Evolutionary conservation across 2,329 filamentous ascomycete species (phyloP).

Genomic region (Cercospora janseana): DNA sequence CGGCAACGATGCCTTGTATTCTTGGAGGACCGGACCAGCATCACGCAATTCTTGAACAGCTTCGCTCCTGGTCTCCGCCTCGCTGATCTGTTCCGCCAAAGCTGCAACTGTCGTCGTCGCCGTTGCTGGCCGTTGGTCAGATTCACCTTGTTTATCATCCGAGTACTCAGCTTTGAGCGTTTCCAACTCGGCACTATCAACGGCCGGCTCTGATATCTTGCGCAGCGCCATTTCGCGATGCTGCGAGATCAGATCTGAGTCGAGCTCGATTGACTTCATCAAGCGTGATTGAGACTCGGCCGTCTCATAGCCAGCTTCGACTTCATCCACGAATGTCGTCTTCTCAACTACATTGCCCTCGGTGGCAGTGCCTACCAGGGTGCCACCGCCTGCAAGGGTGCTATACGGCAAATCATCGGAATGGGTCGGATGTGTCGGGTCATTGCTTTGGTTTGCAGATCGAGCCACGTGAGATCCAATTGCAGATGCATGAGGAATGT

Average conservation of each 20-base stretch:
- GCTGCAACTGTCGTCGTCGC: slow-evolving; percentile 1
- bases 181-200: no score
- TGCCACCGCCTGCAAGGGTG: neutral
- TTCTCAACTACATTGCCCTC: neutral
- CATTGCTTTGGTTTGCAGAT: neutral
- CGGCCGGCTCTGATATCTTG: neutral
- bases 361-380: neutral
- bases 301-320: neutral
- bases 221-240: neutral
- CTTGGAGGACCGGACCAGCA: neutral
- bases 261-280: neutral
- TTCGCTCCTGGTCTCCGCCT: slow-evolving; percentile 9
- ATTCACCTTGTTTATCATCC: neutral
- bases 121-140: neutral
- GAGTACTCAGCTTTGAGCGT: neutral
- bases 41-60: slow-evolving; percentile 7
- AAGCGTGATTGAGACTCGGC: neutral
- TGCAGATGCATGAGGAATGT: no score
- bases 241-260: neutral
- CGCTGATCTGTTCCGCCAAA: slow-evolving; percentile 9
- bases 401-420: slow-evolving; percentile 1
- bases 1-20: slow-evolving; percentile 1
- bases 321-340: neutral
- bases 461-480: no score
- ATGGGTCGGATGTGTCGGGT: neutral